Conservation (phyloP, 495 filamentous ascomycete genomes). For the Penicillium coffeae region DNA sequence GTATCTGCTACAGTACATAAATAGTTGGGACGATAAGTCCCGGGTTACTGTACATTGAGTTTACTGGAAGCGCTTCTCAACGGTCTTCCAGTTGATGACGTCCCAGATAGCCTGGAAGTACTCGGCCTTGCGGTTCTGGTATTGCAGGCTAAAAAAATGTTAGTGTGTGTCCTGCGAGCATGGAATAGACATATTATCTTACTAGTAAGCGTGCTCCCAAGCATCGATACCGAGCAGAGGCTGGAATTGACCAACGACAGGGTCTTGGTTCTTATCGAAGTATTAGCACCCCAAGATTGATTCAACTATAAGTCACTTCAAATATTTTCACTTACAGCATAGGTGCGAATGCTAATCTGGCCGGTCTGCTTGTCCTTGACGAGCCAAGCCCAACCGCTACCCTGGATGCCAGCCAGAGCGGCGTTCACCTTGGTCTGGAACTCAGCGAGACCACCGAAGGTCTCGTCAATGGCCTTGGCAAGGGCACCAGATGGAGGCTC, state of each 20-base stretch:
- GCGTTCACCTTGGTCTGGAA: constrained; percentile 76
- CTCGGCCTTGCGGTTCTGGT: constrained; percentile 97
- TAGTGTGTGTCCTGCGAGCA: constrained; percentile 27
- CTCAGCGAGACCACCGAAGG: constrained; percentile 68
- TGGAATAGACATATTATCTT: constrained; percentile 19
- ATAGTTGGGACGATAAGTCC: constrained; percentile 3
- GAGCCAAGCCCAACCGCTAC: constrained; percentile 93
- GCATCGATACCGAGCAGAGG: constrained; percentile 93
- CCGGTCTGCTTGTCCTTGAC: constrained; percentile 80
- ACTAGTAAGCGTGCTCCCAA: constrained; percentile 89
- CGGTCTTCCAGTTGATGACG: constrained; percentile 95
- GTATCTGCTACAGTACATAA: constrained; percentile 20
- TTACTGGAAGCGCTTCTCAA: constrained; percentile 72
- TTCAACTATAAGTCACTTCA: not conserved
- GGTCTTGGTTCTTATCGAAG: constrained; percentile 72
- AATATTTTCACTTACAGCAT: constrained; percentile 51
- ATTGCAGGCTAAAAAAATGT: constrained; percentile 69
- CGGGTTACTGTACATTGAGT: constrained; percentile 4
- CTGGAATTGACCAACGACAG: constrained; percentile 79
- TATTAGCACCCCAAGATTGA: constrained; percentile 6
- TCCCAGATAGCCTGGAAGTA: constrained; percentile 98
- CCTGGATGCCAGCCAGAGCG: constrained; percentile 84
- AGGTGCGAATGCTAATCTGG: constrained; percentile 67
- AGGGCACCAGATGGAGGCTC: constrained; percentile 66
- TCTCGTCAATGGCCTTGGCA: constrained; percentile 65